Evolutionary conservation across 2,329 filamentous ascomycete genomes (phyloP), one percentile per base, ranked within the genome.

Genomic region (Monosporascus sp.): DNA sequence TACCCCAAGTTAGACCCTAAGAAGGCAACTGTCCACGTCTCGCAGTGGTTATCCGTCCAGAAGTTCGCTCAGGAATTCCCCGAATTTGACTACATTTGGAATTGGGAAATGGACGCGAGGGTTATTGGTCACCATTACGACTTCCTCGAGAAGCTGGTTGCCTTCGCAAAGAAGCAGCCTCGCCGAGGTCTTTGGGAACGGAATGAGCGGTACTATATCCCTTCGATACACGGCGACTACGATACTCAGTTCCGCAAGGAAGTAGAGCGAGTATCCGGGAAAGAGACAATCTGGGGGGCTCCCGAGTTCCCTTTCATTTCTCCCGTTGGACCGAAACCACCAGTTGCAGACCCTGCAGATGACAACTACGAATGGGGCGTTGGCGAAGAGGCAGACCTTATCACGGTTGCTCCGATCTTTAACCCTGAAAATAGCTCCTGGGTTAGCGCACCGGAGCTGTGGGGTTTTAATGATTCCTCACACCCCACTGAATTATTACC

Each of bases 41-140:
- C 79, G 31, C 85, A 89, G 62, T 89, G 85, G 75, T 77, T 90
- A 59, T 85, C 87, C 6, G 77, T 91, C 2, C 88, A 91, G 65
- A 86, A 85, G 70, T 91, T 92, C 65, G 82, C 82, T 54, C 79
- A 87, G 62, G 85, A 87, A 48, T 85, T 90, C 62, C 88, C 88
- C 0, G 84, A 93, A 62, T 94, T 89, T 58, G 87, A 92, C 60
- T 90, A 82, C 62, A 78, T 90, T 60, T 94, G 89, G 88, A 92
- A 93, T 67, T 92, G 88, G 89, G 90, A 94, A 66, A 88, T 90
- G 71, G 89, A 94, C 64, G 84, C 87, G 35, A 80, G 90, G 47
- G 87, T 88, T 64, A 90, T 85, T 0, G 89, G 89, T 8, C 88
- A 94, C 58, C 85, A 91, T 71, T 92, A 93, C 68, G 86, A 93